Evolutionary conservation across 768 basidiomycete genomes (phyloP).

Genomic region (Lactarius psammicola): DNA sequence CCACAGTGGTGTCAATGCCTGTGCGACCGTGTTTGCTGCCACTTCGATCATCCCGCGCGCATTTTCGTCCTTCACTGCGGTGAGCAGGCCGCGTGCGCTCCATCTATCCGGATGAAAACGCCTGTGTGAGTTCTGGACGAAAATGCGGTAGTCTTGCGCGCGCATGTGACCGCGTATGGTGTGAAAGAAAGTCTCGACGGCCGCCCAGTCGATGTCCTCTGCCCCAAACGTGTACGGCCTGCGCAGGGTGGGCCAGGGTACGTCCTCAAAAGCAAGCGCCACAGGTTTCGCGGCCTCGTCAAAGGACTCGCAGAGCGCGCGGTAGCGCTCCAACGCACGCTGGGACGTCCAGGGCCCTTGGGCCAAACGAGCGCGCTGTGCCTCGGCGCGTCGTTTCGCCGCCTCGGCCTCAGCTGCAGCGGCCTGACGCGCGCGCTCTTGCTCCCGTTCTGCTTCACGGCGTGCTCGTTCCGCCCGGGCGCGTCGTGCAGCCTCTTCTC

Average conservation of each 20-base stretch:
- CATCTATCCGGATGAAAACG: conserved; percentile 82
- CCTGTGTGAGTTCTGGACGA: conserved; percentile 69
- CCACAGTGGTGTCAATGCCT: conserved; percentile 73
- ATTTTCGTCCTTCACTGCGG: conserved; percentile 54
- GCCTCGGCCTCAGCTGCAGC: conserved; percentile 28
- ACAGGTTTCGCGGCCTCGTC: conserved; percentile 50
- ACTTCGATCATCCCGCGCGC: conserved; percentile 63
- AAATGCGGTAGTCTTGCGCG: conserved; percentile 56
- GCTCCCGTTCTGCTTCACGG: conserved; percentile 32
- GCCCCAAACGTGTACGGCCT: conserved; percentile 51
- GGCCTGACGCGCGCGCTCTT: conserved; percentile 30
- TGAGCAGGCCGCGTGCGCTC: conserved; percentile 63
- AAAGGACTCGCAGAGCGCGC: conserved; percentile 56
- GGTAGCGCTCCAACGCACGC: conserved; percentile 72
- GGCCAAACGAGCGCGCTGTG: conserved; percentile 51
- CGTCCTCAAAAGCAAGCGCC: conserved; percentile 55
- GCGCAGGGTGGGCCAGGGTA: conserved; percentile 76
- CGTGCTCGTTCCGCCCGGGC: conserved; percentile 37
- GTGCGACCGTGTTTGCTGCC: conserved; percentile 67
- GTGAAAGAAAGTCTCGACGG: conserved; percentile 70
- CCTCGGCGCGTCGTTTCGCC: conserved; percentile 43
- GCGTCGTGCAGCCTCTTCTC: conserved; percentile 37
- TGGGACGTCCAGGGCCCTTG: conserved; percentile 60
- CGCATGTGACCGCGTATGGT: conserved; percentile 52
- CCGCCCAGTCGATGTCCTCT: conserved; percentile 67